phyloP scores from a whole-genome alignment of 2,329 filamentous ascomycete species.

The Shiraia bambusicola region DNA sequence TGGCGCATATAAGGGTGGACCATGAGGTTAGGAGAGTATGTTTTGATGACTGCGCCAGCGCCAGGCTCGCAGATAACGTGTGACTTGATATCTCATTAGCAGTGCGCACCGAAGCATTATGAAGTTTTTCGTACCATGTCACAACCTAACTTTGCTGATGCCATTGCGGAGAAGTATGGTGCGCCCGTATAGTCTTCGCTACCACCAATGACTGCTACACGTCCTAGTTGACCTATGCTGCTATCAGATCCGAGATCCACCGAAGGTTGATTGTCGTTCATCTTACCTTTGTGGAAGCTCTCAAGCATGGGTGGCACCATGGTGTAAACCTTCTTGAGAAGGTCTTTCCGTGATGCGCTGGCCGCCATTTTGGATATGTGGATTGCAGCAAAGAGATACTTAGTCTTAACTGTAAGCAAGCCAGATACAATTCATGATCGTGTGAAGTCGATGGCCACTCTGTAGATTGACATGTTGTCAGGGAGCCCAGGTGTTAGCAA shows the following conservation, averaged over 20 bases:
- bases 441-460: not conserved
- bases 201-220: slow-evolving; percentile 90
- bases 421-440: not conserved
- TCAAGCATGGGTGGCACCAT: slow-evolving; percentile 94
- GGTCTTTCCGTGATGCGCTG: slow-evolving; percentile 64
- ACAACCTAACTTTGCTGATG: slow-evolving; percentile 84
- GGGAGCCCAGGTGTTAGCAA: slow-evolving; percentile 9
- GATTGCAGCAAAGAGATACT: not conserved
- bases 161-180: slow-evolving; percentile 97
- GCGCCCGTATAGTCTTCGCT: slow-evolving; percentile 96
- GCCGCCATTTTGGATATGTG: slow-evolving; percentile 46
- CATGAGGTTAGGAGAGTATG: slow-evolving; percentile 97
- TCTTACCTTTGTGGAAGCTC: slow-evolving; percentile 87
- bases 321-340: slow-evolving; percentile 79
- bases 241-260: not conserved
- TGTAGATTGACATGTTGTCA: slow-evolving; percentile 7
- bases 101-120: slow-evolving; percentile 2
- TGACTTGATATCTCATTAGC: slow-evolving; percentile 55
- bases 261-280: too few relatives aligned
- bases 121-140: slow-evolving; percentile 69
- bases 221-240: slow-evolving; percentile 76
- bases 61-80: slow-evolving; percentile 94
- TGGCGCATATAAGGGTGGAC: slow-evolving; percentile 95
- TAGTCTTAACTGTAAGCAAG: not conserved
- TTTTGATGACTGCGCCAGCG: slow-evolving; percentile 85